Conservation (phyloP, 768 basidiomycete species). For the Xanthoconium purpureum region DNA sequence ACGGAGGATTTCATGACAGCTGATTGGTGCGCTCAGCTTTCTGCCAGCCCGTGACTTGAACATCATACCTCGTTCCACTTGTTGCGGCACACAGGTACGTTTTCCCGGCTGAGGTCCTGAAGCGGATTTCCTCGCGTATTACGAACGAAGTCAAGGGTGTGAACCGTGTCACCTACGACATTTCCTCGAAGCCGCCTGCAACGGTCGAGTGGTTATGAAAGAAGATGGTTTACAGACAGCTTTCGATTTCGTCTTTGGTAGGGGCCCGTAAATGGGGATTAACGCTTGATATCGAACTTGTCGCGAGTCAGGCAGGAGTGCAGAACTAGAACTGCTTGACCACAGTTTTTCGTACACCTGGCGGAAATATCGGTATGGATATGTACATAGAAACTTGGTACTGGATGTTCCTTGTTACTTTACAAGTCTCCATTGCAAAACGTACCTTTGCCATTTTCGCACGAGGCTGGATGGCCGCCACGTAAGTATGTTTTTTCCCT, state of each 20-base stretch:
- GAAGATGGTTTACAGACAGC: too few relatives aligned
- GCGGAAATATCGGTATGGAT: too few relatives aligned
- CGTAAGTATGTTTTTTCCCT: too few relatives aligned
- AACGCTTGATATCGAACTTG: too few relatives aligned
- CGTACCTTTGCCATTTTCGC: too few relatives aligned
- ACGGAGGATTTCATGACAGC: conserved; percentile 99
- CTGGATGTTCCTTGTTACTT: too few relatives aligned
- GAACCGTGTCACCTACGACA: conserved; percentile 94
- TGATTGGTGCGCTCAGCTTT: conserved; percentile 67
- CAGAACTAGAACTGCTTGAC: too few relatives aligned
- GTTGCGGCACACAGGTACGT: conserved; percentile 63
- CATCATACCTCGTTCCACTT: conserved; percentile 11
- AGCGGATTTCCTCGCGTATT: conserved; percentile 91
- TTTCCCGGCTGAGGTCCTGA: conserved; percentile 89
- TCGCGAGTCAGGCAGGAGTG: too few relatives aligned
- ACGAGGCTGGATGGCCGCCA: too few relatives aligned
- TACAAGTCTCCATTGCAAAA: too few relatives aligned
- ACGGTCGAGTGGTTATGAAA: conserved; percentile 46
- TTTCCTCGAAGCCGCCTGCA: conserved; percentile 95
- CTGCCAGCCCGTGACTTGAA: neutral
- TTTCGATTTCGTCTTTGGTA: neutral
- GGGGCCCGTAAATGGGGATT: neutral
- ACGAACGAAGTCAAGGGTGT: conserved; percentile 98
- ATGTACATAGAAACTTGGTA: too few relatives aligned
- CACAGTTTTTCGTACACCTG: too few relatives aligned